A percentile compares a stretch with the other conserved stretches of the same genome.
phyloP scores from a whole-genome alignment of 805 yeast species.

The Hanseniaspora lachancei region DNA sequence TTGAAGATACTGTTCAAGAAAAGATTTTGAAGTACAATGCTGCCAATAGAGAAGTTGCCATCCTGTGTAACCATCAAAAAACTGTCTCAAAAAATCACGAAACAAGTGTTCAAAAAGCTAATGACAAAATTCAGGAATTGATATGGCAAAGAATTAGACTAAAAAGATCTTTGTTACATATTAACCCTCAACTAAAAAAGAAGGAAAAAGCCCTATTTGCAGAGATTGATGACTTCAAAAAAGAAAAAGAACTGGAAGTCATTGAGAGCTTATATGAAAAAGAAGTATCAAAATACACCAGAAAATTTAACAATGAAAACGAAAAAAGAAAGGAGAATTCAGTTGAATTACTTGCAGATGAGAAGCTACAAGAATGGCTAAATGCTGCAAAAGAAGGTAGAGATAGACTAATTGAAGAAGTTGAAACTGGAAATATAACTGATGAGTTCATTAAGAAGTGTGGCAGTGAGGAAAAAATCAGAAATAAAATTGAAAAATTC shows the following conservation, averaged over 20 bases:
- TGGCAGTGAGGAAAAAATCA: conserved; percentile 51
- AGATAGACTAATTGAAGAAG: conserved; percentile 43
- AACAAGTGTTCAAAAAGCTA: conserved; percentile 62
- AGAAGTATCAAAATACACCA: conserved; percentile 50
- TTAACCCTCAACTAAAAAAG: conserved; percentile 45
- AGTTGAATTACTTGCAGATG: conserved; percentile 39
- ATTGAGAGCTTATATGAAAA: conserved; percentile 48
- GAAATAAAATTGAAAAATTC: conserved; percentile 54
- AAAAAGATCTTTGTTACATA: conserved; percentile 53
- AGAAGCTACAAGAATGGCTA: conserved; percentile 47
- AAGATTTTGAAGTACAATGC: conserved; percentile 82
- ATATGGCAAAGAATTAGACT: conserved; percentile 69
- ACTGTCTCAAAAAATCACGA: conserved; percentile 79
- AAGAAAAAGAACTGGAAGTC: conserved; percentile 49
- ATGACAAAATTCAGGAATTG: conserved; percentile 64
- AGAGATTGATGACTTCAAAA: conserved; percentile 53
- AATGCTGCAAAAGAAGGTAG: conserved; percentile 40
- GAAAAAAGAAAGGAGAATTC: conserved; percentile 54
- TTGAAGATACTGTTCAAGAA: conserved; percentile 77
- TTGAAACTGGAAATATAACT: conserved; percentile 35
- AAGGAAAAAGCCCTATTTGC: conserved; percentile 39
- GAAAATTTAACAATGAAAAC: conserved; percentile 62
- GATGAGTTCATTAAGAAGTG: conserved; percentile 42
- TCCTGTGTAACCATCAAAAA: conserved; percentile 92
- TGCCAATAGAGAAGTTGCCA: conserved; percentile 90